Conservation (phyloP, 352 stramenopile genomes). For the Stramenopiles sp. region DNA sequence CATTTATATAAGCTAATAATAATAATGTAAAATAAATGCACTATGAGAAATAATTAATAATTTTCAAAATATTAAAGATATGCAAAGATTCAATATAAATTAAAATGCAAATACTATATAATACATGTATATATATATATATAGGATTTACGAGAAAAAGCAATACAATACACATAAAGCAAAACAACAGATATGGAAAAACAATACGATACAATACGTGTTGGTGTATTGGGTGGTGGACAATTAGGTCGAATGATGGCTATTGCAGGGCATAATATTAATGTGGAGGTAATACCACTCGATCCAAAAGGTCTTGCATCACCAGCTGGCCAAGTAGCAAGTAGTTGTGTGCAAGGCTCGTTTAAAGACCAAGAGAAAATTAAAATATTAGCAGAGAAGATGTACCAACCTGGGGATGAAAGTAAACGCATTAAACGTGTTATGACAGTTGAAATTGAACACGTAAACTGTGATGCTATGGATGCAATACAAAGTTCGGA, state of each 20-base stretch:
- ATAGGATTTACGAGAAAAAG: too few relatives aligned
- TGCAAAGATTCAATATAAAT: too few relatives aligned
- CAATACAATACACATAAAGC: too few relatives aligned
- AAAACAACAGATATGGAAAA: too few relatives aligned
- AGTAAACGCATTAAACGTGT: too few relatives aligned
- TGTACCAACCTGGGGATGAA: neutral
- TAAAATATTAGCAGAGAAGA: slow-evolving; percentile 23
- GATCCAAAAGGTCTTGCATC: slow-evolving; percentile 55
- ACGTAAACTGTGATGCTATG: slow-evolving; percentile 78
- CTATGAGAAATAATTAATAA: too few relatives aligned
- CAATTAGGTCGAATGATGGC: slow-evolving; percentile 97
- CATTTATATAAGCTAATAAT: too few relatives aligned
- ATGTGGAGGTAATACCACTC: slow-evolving; percentile 70
- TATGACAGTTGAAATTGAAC: slow-evolving; percentile 94
- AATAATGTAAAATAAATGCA: too few relatives aligned
- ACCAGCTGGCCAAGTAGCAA: slow-evolving; percentile 43
- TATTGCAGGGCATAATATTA: slow-evolving; percentile 76
- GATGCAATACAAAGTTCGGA: slow-evolving; percentile 35
- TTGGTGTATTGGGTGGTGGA: slow-evolving; percentile 78
- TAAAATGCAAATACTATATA: too few relatives aligned
- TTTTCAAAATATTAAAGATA: too few relatives aligned
- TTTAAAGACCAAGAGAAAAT: slow-evolving; percentile 43
- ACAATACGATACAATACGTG: too few relatives aligned
- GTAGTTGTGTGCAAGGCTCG: slow-evolving; percentile 41
- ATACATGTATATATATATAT: too few relatives aligned